These are phyloP conservation scores for Penicillium sp. DNA, from an alignment of 2,329 filamentous ascomycete species.

Conservation along the genomic window DNA sequence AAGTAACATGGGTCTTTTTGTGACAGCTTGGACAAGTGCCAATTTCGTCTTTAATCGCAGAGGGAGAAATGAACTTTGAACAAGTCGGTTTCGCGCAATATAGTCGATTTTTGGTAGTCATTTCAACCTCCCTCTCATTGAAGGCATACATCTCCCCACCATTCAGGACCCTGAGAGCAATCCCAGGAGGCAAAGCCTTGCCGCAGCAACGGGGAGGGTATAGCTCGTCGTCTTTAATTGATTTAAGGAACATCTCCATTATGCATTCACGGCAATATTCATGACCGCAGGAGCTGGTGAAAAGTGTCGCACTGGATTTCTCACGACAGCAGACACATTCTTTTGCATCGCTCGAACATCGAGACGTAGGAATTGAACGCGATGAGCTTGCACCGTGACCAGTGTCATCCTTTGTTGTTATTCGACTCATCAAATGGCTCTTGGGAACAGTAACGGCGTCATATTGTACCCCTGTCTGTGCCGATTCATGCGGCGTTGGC, in stretches of 20 bases:
- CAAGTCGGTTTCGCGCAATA: slow-evolving; percentile 23
- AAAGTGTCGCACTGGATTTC: background rate
- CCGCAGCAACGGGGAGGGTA: slow-evolving; percentile 22
- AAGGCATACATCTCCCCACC: slow-evolving; percentile 14
- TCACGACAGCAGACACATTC: slow-evolving; percentile 9
- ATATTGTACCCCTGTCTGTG: background rate
- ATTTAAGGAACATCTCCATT: slow-evolving; percentile 12
- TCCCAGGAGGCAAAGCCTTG: slow-evolving; percentile 3
- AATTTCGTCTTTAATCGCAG: slow-evolving; percentile 10
- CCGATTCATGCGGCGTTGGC: background rate
- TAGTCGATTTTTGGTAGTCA: slow-evolving; percentile 12
- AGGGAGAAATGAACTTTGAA: slow-evolving; percentile 21
- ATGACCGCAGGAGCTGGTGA: background rate
- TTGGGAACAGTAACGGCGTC: background rate
- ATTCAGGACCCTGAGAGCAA: slow-evolving; percentile 5
- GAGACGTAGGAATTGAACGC: background rate
- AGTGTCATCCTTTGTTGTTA: background rate
- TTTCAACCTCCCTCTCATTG: slow-evolving; percentile 14
- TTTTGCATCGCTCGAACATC: background rate
- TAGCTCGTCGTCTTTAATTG: slow-evolving; percentile 19
- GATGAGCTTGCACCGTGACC: slow-evolving; percentile 1
- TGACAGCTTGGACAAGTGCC: slow-evolving; percentile 16
- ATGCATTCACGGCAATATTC: slow-evolving; percentile 6
- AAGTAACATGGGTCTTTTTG: slow-evolving; percentile 19
- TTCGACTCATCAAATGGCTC: slow-evolving; percentile 5